Conservation (phyloP, 2,329 filamentous ascomycete genomes). For the Orbilia javanica region DNA sequence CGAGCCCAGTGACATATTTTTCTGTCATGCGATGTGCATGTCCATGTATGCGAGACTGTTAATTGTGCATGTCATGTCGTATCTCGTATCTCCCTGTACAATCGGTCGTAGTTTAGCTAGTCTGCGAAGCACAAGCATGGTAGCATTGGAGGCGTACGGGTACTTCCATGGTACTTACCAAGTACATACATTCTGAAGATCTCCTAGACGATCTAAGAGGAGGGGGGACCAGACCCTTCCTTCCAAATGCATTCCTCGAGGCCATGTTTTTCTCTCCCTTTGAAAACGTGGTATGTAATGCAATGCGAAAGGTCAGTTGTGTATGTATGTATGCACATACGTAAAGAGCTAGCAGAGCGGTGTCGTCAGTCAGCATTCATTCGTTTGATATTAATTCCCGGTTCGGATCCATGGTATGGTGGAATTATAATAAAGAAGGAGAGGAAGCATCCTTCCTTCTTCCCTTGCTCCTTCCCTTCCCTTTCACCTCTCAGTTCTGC, state of each 20-base stretch:
- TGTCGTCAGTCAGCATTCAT: conserved; percentile 18
- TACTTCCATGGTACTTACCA: conserved; percentile 9
- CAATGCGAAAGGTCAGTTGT: neutral
- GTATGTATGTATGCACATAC: too few species aligned
- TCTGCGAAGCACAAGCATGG: neutral
- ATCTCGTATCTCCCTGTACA: neutral
- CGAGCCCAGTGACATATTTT: conserved; percentile 13
- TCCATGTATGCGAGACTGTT: conserved; percentile 17
- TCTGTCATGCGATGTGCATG: conserved; percentile 11
- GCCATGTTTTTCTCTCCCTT: neutral
- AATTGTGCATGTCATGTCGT: neutral
- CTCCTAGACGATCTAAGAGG: neutral
- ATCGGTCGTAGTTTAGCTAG: neutral
- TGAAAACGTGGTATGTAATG: neutral
- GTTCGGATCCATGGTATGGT: neutral
- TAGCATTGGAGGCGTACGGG: neutral
- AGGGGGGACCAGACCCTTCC: neutral
- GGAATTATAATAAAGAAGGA: conserved; percentile 1
- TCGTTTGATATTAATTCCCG: neutral
- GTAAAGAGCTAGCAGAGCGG: too few species aligned
- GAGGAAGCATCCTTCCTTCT: neutral
- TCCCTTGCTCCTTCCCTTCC: neutral
- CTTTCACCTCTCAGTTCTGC: neutral
- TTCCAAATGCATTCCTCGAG: conserved; percentile 18
- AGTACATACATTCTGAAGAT: neutral